These are phyloP conservation scores for Cladophialophora carrionii DNA, from an alignment of 2,329 filamentous ascomycete species.

Conservation along the genomic window DNA sequence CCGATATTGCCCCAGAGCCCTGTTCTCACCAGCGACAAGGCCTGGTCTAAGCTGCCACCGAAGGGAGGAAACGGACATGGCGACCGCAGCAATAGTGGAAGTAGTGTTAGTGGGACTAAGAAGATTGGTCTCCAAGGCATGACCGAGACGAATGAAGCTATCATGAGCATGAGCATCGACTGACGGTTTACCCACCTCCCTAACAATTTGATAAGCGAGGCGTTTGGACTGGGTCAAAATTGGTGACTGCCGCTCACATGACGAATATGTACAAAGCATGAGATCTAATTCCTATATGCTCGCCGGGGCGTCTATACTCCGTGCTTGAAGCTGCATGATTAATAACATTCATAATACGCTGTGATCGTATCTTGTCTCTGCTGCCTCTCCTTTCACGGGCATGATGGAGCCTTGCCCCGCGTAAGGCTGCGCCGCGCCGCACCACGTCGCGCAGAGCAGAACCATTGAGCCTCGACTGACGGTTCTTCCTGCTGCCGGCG, in stretches of 20 bases:
- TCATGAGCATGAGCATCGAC: slow-evolving; percentile 98
- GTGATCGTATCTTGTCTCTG: background rate
- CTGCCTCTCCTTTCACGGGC: background rate
- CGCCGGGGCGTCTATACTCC: background rate
- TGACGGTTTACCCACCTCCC: slow-evolving; percentile 47
- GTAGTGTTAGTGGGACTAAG: slow-evolving; percentile 52
- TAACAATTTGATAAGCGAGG: slow-evolving; percentile 20
- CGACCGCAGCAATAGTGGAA: slow-evolving; percentile 53
- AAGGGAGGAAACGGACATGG: slow-evolving; percentile 58
- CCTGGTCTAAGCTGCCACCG: slow-evolving; percentile 70
- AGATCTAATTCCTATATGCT: background rate
- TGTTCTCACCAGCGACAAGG: slow-evolving; percentile 65
- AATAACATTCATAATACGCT: background rate
- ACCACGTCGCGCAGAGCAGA: background rate
- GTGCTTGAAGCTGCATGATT: background rate
- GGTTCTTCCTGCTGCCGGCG: background rate
- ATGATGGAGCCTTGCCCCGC: background rate
- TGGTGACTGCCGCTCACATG: slow-evolving; percentile 5
- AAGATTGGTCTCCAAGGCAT: slow-evolving; percentile 84
- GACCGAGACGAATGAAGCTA: slow-evolving; percentile 90
- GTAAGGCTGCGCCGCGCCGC: slow-evolving; percentile 3
- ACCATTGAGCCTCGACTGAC: background rate
- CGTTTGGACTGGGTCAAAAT: slow-evolving; percentile 10
- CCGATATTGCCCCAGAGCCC: slow-evolving; percentile 82
- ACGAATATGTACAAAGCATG: slow-evolving; percentile 6